phyloP scores from a whole-genome alignment of 768 basidiomycete genomes.

The Strobilomyces echinocephalus region DNA sequence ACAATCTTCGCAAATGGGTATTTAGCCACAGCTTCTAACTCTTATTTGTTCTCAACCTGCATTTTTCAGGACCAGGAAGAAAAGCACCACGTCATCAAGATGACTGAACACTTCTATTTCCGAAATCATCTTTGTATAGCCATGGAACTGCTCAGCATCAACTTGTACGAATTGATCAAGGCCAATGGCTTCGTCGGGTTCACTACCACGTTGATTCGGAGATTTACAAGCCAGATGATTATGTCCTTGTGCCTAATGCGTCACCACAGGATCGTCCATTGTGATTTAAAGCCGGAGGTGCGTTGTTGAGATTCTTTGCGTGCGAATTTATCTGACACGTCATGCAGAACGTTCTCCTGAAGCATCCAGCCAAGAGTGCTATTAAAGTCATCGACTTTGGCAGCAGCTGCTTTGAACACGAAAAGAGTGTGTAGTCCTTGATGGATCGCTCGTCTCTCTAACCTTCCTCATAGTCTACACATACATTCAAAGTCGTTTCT shows the following conservation, averaged over 20 bases:
- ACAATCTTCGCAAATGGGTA: conserved; percentile 97
- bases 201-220: conserved; percentile 88
- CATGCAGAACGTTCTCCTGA: conserved; percentile 82
- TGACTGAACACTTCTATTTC: conserved; percentile 99
- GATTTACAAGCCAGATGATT: conserved; percentile 96
- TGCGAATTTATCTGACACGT: conserved; percentile 1
- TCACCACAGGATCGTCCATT: conserved; percentile 96
- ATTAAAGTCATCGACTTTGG: conserved; percentile 99
- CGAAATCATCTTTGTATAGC: conserved; percentile 96
- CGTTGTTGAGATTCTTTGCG: conserved; percentile 18
- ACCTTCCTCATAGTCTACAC: conserved; percentile 73
- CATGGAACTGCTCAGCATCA: conserved; percentile 96
- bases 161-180: conserved; percentile 98
- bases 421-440: conserved; percentile 75
- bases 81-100: conserved; percentile 95
- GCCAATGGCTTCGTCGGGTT: conserved; percentile 99
- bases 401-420: conserved; percentile 96
- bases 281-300: conserved; percentile 98
- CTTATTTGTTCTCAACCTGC: neutral
- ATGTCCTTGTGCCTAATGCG: conserved; percentile 89
- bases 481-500: conserved; percentile 99
- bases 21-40: conserved; percentile 25
- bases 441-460: neutral
- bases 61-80: conserved; percentile 85
- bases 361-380: conserved; percentile 92